Percentiles rank a stretch among this genome's conserved stretches.
Conservation (phyloP, 495 filamentous ascomycete genomes). For the Aspergillus sclerotioniger region DNA sequence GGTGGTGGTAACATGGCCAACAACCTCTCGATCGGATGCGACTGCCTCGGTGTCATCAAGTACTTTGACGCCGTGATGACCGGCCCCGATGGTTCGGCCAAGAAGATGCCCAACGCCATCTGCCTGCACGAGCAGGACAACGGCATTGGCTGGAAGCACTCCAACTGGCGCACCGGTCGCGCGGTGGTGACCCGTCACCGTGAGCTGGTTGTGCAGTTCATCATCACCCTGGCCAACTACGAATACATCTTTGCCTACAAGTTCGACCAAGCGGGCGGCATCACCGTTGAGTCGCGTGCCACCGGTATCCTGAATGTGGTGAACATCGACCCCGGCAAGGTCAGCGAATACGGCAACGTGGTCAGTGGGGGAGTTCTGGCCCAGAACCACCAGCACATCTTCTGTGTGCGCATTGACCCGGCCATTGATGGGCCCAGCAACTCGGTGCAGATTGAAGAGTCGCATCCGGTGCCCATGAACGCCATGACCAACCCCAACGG, state of each 20-base stretch:
- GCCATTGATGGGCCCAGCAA: conserved; percentile 74
- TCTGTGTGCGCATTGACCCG: conserved; percentile 86
- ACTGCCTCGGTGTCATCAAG: conserved; percentile 67
- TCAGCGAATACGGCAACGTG: conserved; percentile 71
- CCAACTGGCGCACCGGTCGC: conserved; percentile 66
- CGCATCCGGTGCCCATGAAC: conserved; percentile 68
- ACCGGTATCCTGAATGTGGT: conserved; percentile 87
- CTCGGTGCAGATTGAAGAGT: conserved; percentile 69
- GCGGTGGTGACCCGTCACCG: conserved; percentile 61
- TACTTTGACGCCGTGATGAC: conserved; percentile 63
- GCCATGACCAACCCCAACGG: conserved; percentile 76
- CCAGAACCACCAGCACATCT: conserved; percentile 86
- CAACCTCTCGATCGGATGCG: conserved; percentile 67
- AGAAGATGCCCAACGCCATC: conserved; percentile 60
- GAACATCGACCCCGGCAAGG: conserved; percentile 68
- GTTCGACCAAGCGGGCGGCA: conserved; percentile 81
- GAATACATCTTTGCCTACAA: conserved; percentile 87
- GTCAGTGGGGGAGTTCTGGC: conserved; percentile 85
- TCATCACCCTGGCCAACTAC: conserved; percentile 81
- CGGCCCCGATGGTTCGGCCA: conserved; percentile 51
- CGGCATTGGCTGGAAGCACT: conserved; percentile 70
- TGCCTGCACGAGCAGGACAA: conserved; percentile 72
- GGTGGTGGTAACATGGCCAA: conserved; percentile 69
- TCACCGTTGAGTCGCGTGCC: conserved; percentile 78
- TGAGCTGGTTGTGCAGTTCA: conserved; percentile 69